Conservation (phyloP, 768 basidiomycete species). For the Coprinopsis cinerea region DNA sequence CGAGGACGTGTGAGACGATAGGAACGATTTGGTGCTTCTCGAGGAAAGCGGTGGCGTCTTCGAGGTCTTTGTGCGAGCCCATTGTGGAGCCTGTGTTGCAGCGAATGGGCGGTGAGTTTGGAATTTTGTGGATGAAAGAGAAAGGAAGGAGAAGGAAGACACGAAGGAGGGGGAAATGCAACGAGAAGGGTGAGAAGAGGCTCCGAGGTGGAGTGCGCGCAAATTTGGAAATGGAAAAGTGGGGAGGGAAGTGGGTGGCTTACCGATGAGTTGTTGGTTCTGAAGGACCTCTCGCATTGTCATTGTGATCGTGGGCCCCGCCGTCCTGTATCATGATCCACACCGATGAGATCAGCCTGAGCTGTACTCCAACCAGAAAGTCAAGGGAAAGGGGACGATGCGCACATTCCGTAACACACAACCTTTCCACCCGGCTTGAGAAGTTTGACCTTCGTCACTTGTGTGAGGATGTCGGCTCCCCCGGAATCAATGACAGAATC, state of each 20-base stretch:
- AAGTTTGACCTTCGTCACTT: slow-evolving; percentile 31
- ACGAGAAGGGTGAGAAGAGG: neutral
- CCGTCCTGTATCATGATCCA: slow-evolving; percentile 42
- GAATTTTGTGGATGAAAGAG: neutral
- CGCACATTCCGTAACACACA: slow-evolving; percentile 64
- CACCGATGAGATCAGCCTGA: neutral
- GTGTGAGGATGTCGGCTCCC: slow-evolving; percentile 58
- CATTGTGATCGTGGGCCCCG: slow-evolving; percentile 50
- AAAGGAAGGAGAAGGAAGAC: neutral
- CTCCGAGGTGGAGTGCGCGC: neutral
- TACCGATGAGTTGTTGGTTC: slow-evolving; percentile 71
- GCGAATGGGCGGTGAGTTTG: neutral
- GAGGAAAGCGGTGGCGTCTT: slow-evolving; percentile 67
- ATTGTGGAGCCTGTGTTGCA: slow-evolving; percentile 63
- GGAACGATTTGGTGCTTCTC: slow-evolving; percentile 61
- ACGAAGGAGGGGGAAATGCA: neutral
- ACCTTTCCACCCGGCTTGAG: slow-evolving; percentile 55
- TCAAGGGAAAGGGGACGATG: slow-evolving; percentile 1
- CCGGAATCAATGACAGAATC: slow-evolving; percentile 67
- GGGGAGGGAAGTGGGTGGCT: slow-evolving; percentile 11
- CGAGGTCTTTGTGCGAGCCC: slow-evolving; percentile 73
- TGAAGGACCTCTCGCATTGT: slow-evolving; percentile 77
- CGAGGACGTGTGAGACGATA: slow-evolving; percentile 60
- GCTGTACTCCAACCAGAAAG: neutral
- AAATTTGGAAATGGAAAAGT: neutral